Conservation (phyloP, 2,329 filamentous ascomycete species). For the Aspergillus sp. region DNA sequence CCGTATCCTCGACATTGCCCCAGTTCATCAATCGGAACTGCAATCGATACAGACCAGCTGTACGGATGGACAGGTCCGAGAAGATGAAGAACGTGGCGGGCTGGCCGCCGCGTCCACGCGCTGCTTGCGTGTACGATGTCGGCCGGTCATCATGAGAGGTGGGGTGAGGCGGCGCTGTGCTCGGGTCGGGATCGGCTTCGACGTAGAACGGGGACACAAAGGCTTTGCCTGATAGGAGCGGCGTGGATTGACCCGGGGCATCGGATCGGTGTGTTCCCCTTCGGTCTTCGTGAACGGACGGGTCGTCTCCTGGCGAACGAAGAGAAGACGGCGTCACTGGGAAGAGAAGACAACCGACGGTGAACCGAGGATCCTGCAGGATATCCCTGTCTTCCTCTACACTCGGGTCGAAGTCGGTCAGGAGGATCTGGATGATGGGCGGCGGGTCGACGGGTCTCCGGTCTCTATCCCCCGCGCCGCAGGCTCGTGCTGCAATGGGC, state of each 20-base stretch:
- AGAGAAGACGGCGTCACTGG: constrained; percentile 25
- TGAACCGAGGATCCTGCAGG: constrained; percentile 40
- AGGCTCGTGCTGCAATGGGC: constrained; percentile 46
- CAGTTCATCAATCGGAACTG: constrained; percentile 48
- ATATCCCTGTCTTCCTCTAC: constrained; percentile 37
- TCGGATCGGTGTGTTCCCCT: constrained; percentile 12
- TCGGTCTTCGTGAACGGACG: constrained; percentile 15
- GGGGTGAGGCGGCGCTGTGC: constrained; percentile 40
- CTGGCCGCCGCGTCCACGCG: background rate
- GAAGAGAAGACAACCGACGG: constrained; percentile 46
- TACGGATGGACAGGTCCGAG: constrained; percentile 47
- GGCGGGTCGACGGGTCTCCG: constrained; percentile 48
- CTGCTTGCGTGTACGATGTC: background rate
- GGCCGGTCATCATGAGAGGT: constrained; percentile 14
- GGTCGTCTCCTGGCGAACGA: constrained; percentile 4
- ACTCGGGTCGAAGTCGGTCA: constrained; percentile 43
- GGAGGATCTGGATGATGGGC: constrained; percentile 47
- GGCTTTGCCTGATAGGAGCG: constrained; percentile 37
- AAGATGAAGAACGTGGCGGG: constrained; percentile 50
- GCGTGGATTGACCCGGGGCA: constrained; percentile 23
- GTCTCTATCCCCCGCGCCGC: constrained; percentile 47
- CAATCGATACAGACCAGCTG: constrained; percentile 44
- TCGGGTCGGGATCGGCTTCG: constrained; percentile 43
- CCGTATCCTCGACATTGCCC: constrained; percentile 34
- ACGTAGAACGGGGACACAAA: constrained; percentile 45